These are phyloP conservation scores for Pyrenophora seminiperda DNA, from an alignment of 2,329 filamentous ascomycete genomes.

Conservation along the genomic window DNA sequence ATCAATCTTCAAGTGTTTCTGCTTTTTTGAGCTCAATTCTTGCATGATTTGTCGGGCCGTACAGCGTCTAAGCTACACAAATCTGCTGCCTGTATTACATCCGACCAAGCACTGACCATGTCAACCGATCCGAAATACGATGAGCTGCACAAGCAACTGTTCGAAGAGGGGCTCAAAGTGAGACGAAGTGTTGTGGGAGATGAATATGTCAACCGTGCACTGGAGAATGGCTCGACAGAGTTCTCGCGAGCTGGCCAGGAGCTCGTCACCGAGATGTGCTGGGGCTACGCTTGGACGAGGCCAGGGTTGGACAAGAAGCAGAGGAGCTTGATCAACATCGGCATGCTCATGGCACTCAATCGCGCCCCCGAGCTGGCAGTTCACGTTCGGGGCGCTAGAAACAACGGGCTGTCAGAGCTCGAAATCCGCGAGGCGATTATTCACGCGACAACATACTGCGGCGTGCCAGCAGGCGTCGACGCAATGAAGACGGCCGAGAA, in stretches of 20 bases:
- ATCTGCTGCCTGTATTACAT: neutral
- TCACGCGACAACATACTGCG: slow-evolving; percentile 59
- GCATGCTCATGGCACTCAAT: slow-evolving; percentile 68
- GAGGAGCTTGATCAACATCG: slow-evolving; percentile 66
- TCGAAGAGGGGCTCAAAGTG: slow-evolving; percentile 65
- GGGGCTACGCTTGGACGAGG: slow-evolving; percentile 68
- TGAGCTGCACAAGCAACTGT: slow-evolving; percentile 60
- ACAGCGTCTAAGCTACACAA: neutral
- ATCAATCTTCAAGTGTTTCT: too few relatives aligned
- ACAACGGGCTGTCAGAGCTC: slow-evolving; percentile 65
- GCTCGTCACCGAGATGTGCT: slow-evolving; percentile 67
- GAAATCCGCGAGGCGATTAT: slow-evolving; percentile 66
- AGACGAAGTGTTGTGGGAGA: slow-evolving; percentile 66
- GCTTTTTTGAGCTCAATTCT: too few relatives aligned
- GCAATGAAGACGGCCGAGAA: slow-evolving; percentile 59
- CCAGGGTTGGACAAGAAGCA: slow-evolving; percentile 66
- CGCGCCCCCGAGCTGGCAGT: slow-evolving; percentile 63
- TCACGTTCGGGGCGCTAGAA: slow-evolving; percentile 66
- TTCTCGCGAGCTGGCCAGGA: slow-evolving; percentile 67
- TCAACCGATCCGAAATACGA: slow-evolving; percentile 51
- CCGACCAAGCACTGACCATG: slow-evolving; percentile 34
- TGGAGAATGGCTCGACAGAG: slow-evolving; percentile 62
- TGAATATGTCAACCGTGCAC: slow-evolving; percentile 63
- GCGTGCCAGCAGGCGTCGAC: slow-evolving; percentile 61
- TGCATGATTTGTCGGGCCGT: too few relatives aligned